phyloP scores from a whole-genome alignment of 2,329 filamentous ascomycete genomes.

The Tolypocladium ovalisporum region DNA sequence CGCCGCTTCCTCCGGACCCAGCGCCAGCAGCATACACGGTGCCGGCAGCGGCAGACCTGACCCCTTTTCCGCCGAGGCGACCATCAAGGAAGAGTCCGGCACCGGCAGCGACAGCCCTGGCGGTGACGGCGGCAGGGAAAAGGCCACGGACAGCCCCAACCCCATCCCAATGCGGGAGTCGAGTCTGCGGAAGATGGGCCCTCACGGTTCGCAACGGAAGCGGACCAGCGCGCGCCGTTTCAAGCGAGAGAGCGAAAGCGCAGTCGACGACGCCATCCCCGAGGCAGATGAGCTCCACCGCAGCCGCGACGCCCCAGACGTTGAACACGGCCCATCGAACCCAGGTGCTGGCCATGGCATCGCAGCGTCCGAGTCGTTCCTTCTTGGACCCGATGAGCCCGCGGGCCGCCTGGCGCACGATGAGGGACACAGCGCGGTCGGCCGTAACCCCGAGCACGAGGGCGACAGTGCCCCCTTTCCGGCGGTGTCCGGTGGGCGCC shows the following conservation, averaged over 20 bases:
- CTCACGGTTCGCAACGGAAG: constrained; percentile 29
- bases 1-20: constrained; percentile 9
- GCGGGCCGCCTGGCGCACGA: too few species aligned
- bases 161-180: constrained; percentile 58
- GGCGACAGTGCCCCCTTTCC: constrained; percentile 61
- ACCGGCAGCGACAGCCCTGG: constrained; percentile 14
- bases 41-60: constrained; percentile 25
- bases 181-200: constrained; percentile 49
- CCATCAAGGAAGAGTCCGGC: constrained; percentile 44
- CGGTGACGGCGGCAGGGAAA: constrained; percentile 4
- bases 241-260: constrained; percentile 33
- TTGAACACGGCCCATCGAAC: constrained; percentile 6
- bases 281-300: constrained; percentile 25
- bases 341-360: constrained; percentile 3
- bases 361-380: constrained; percentile 7
- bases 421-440: constrained; percentile 8
- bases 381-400: constrained; percentile 12
- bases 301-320: constrained; percentile 8
- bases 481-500: constrained; percentile 50
- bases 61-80: constrained; percentile 38
- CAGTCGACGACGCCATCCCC: constrained; percentile 27
- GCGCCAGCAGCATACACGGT: constrained; percentile 19
- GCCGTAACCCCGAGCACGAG: constrained; percentile 17
- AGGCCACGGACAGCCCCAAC: constrained; percentile 27
- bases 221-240: constrained; percentile 40